Base-by-base conservation (phyloP, 2,329 filamentous ascomycete species). In the Fusarium clavum region DNA sequence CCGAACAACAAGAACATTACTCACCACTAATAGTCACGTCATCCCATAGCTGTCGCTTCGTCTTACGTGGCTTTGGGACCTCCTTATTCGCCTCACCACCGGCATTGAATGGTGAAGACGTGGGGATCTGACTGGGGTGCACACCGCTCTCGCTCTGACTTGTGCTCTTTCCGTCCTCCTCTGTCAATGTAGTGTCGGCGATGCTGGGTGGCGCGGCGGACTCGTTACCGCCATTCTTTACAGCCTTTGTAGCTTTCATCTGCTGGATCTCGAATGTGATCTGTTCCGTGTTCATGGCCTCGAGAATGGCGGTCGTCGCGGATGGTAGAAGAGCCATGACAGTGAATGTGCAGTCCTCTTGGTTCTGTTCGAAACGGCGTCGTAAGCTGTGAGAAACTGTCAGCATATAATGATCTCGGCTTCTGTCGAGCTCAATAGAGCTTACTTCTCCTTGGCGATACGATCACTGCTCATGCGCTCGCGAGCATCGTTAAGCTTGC, bases 261-360 rank as follows among this genome's bases (percentile, higher is more conserved):
- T 94, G 91, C 82, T 98, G 96, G 70, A 99, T 88, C 82, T 98
- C 94, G 73, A 94, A 91, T 7, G 95, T 95, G 76, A 98, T 93
- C 76, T 92, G 90, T 80, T 99, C 96, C 45, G 97, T 97, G 56
- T 97, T 93, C 74, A 98, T 88, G 32, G 92, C 90, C 73, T 93
- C 90, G 76, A 98, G 85, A 75, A 99, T 92, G 78, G 97, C 95
- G 72, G 96, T 90, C 25, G 94, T 94, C 9, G 94, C 93, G 34
- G 95, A 97, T 7, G 96, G 96, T 12, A 99, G 87, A 58, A 99
- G 89, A 30, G 95, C 96, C n/a, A 98, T 90, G 46, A 98, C 94
- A 40, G 96, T 99, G 79, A 97, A 98, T 49, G 95, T 98, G 82
- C 96, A 99, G 81, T 99, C 96, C 79, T 97, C 95, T 79, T 99